Evolutionary conservation across 441 rosid species (phyloP).

Genomic region (Isatis lusitanica): DNA sequence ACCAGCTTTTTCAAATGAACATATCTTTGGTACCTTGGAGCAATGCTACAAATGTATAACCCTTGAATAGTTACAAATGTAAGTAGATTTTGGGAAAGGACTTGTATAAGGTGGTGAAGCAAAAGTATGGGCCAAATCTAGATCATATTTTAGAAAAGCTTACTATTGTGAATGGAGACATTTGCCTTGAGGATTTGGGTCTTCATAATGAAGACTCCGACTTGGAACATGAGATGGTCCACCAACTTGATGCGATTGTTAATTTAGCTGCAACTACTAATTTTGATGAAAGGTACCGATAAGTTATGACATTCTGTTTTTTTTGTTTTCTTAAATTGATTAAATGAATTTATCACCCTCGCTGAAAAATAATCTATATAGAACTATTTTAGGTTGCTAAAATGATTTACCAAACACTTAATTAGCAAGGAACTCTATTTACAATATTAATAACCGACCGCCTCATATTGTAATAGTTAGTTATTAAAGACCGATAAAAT

Average conservation of each 20-base stretch:
- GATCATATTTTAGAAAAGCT: slow-evolving; percentile 45
- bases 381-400: background rate
- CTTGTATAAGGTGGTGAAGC: slow-evolving; percentile 57
- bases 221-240: slow-evolving; percentile 48
- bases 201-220: slow-evolving; percentile 37
- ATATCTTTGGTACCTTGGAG: background rate
- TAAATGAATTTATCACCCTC: too few relatives aligned
- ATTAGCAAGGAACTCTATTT: background rate
- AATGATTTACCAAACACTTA: background rate
- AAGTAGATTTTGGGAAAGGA: slow-evolving; percentile 57
- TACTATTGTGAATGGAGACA: slow-evolving; percentile 62
- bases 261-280: slow-evolving; percentile 83
- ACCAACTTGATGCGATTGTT: slow-evolving; percentile 52
- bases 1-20: too few relatives aligned
- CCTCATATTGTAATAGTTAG: background rate
- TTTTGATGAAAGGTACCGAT: slow-evolving; percentile 68
- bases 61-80: background rate
- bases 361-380: too few relatives aligned
- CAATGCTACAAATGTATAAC: background rate
- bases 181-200: slow-evolving; percentile 54
- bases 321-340: too few relatives aligned
- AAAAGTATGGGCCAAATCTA: slow-evolving; percentile 48
- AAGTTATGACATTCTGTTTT: too few relatives aligned
- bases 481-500: background rate
- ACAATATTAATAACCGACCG: background rate